Conservation (phyloP, 2,329 filamentous ascomycete species). For the Didymella exigua region DNA sequence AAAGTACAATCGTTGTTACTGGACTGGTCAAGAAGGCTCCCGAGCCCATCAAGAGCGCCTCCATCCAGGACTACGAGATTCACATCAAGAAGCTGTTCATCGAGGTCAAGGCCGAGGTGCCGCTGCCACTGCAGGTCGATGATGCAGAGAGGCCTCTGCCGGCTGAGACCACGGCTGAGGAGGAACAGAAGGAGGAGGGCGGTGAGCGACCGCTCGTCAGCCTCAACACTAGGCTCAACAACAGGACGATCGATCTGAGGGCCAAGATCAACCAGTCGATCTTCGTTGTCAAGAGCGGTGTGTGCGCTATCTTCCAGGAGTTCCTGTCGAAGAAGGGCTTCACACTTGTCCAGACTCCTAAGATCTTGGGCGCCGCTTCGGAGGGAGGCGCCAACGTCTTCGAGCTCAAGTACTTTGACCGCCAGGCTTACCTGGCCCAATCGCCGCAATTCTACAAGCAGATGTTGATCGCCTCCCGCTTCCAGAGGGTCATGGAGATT, state of each 20-base stretch:
- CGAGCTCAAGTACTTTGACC: slow-evolving; percentile 84
- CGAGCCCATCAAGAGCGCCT: slow-evolving; percentile 87
- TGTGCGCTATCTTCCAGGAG: slow-evolving; percentile 73
- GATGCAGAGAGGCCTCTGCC: slow-evolving; percentile 59
- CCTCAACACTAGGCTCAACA: slow-evolving; percentile 85
- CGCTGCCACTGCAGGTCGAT: slow-evolving; percentile 64
- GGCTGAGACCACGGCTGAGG: slow-evolving; percentile 53
- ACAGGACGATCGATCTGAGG: slow-evolving; percentile 90
- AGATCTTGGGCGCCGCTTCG: slow-evolving; percentile 85
- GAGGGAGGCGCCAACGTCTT: slow-evolving; percentile 96
- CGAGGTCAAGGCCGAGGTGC: slow-evolving; percentile 67
- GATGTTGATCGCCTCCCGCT: slow-evolving; percentile 78
- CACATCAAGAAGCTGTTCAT: slow-evolving; percentile 87
- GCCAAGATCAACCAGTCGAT: slow-evolving; percentile 90
- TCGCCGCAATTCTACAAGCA: slow-evolving; percentile 89
- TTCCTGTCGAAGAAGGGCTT: slow-evolving; percentile 79
- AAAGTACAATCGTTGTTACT: slow-evolving; percentile 83
- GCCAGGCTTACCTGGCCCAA: slow-evolving; percentile 79
- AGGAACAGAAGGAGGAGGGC: slow-evolving; percentile 59
- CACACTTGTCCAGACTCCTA: slow-evolving; percentile 85
- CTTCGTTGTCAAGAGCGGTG: slow-evolving; percentile 71
- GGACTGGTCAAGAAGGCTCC: slow-evolving; percentile 80
- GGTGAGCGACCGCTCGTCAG: slow-evolving; percentile 72
- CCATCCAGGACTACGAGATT: slow-evolving; percentile 79
- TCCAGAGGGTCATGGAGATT: slow-evolving; percentile 78